Evolutionary conservation across 2,329 filamentous ascomycete species (phyloP).

Genomic region (Juglanconis sp.): DNA sequence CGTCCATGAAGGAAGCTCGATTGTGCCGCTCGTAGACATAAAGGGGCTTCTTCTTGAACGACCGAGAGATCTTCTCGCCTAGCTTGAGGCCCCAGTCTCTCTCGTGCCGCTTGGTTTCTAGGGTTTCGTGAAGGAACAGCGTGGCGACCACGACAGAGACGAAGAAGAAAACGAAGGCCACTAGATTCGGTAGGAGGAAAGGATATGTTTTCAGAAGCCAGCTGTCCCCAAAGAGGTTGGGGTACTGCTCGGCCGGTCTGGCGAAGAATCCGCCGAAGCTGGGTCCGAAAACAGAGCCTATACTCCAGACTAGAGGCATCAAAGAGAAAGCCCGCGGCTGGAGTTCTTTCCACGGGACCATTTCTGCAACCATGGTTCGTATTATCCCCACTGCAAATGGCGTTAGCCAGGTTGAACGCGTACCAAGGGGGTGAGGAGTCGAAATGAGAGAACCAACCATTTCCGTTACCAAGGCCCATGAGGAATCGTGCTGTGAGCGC

Average conservation of each 20-base stretch:
- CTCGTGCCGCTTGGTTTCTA: conserved; percentile 65
- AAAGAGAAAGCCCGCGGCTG: conserved; percentile 88
- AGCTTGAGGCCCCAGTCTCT: conserved; percentile 74
- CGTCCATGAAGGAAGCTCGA: conserved; percentile 49
- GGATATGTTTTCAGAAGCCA: conserved; percentile 73
- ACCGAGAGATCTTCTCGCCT: conserved; percentile 60
- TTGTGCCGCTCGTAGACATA: conserved; percentile 28
- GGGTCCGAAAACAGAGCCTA: conserved; percentile 85
- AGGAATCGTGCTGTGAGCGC: conserved; percentile 74
- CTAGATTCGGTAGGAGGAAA: conserved; percentile 79
- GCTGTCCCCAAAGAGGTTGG: conserved; percentile 63
- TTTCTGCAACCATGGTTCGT: conserved; percentile 85
- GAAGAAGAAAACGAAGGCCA: conserved; percentile 73
- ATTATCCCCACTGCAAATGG: conserved; percentile 77
- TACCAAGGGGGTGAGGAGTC: conserved; percentile 16
- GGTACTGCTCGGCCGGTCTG: conserved; percentile 73
- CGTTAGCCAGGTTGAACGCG: conserved; percentile 12
- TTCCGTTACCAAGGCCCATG: conserved; percentile 83
- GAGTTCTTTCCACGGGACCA: conserved; percentile 81
- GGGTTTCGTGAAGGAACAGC: conserved; percentile 83
- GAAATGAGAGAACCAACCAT: conserved; percentile 46
- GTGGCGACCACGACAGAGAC: conserved; percentile 70
- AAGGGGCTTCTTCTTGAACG: conserved; percentile 27
- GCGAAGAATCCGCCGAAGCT: conserved; percentile 84
- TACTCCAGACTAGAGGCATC: conserved; percentile 87